Evolutionary conservation across 148 eudicot species (phyloP).

Genomic region (Fagopyrum homotropicum): DNA sequence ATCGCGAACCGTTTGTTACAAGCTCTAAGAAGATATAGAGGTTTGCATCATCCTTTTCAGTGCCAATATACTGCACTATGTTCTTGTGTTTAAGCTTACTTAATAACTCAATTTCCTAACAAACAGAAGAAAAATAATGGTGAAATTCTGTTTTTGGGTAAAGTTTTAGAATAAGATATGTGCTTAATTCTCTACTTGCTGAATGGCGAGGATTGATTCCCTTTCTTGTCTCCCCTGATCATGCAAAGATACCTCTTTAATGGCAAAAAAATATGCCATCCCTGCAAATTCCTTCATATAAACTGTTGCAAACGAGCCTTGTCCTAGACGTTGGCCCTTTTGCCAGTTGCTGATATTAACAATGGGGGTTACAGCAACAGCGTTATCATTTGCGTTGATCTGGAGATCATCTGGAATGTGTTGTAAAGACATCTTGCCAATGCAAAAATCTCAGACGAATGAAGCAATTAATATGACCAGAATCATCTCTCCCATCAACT

Average conservation of each 20-base stretch:
- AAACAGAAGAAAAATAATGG: slow-evolving; percentile 12
- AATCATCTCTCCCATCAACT: no score
- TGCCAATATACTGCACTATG: slow-evolving; percentile 74
- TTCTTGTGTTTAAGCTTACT: slow-evolving; percentile 84
- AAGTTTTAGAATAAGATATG: neutral
- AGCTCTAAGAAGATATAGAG: slow-evolving; percentile 95
- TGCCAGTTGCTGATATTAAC: slow-evolving; percentile 8
- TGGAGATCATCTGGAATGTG: no score
- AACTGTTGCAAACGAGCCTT: slow-evolving; percentile 15
- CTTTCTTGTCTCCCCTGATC: slow-evolving; percentile 48
- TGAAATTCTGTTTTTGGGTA: neutral
- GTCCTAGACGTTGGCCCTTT: slow-evolving; percentile 12
- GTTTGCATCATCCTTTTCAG: slow-evolving; percentile 53
- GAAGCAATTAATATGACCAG: no score
- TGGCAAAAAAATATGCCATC: slow-evolving; percentile 69
- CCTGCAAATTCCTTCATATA: slow-evolving; percentile 31
- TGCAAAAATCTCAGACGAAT: no score
- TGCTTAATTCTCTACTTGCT: slow-evolving; percentile 43
- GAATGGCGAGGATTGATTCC: slow-evolving; percentile 63
- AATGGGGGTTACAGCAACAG: no score
- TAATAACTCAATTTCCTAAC: slow-evolving; percentile 63
- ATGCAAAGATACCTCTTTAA: slow-evolving; percentile 84
- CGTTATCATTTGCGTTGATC: no score
- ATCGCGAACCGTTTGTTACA: slow-evolving; percentile 69
- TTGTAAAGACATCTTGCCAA: no score